Percentiles rank a stretch among this genome's conserved stretches.
Conservation (phyloP, 805 yeast genomes). For the Saturnispora diversa region DNA sequence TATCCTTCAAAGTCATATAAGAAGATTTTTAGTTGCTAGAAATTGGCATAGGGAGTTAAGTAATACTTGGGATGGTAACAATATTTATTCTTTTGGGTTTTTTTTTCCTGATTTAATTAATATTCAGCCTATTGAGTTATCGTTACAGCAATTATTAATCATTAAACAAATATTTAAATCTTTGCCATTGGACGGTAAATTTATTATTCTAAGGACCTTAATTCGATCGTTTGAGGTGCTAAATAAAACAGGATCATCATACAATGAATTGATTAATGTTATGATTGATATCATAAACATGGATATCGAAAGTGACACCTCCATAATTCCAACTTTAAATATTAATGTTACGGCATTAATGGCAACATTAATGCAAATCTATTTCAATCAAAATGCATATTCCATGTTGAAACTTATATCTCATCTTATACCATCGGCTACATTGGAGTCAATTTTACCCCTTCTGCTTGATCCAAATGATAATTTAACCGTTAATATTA, state of each 20-base stretch:
- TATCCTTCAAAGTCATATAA: slow-evolving; percentile 42
- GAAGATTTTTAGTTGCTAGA: slow-evolving; percentile 33
- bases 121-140: slow-evolving; percentile 9
- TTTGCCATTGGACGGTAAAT: not conserved
- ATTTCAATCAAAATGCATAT: not conserved
- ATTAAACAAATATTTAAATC: not conserved
- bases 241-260: not conserved
- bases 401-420: not conserved
- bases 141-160: slow-evolving; percentile 11
- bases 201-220: not conserved
- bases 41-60: slow-evolving; percentile 20
- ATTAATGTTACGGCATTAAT: not conserved
- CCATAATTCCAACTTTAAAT: not conserved
- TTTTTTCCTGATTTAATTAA: slow-evolving; percentile 22
- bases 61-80: slow-evolving; percentile 21
- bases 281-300: not conserved
- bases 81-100: slow-evolving; percentile 24
- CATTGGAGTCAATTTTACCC: not conserved
- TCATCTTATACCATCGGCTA: not conserved
- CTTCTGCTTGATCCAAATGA: not conserved
- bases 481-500: not conserved
- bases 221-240: not conserved
- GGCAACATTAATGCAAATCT: not conserved
- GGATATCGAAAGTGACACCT: not conserved
- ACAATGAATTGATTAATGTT: not conserved